Evolutionary conservation across 768 basidiomycete genomes (phyloP).

Genomic region (Pleurotus djamor): DNA sequence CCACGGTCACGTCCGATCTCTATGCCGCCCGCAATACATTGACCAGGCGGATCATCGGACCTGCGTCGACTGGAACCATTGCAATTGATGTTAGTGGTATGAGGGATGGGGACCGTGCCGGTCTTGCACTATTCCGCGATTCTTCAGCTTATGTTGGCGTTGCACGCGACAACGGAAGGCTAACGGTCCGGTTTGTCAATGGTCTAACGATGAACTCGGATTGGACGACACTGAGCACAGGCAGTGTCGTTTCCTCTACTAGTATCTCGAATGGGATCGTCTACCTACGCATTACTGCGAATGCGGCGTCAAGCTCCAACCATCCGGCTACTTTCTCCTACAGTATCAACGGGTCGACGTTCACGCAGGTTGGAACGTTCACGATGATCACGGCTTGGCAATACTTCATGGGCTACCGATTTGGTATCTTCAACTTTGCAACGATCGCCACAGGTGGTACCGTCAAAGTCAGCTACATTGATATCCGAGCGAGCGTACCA

Average conservation of each 20-base stretch:
- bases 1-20: conserved; percentile 14
- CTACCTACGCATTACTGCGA: conserved; percentile 12
- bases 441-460: conserved; percentile 12
- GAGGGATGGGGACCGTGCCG: conserved; percentile 14
- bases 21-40: conserved; percentile 17
- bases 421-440: conserved; percentile 15
- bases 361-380: conserved; percentile 12
- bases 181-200: conserved; percentile 11
- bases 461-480: conserved; percentile 3
- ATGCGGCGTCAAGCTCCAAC: conserved; percentile 8
- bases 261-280: conserved; percentile 8
- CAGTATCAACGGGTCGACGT: conserved; percentile 13
- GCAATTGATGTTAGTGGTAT: conserved; percentile 11
- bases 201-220: conserved; percentile 12
- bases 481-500: neutral
- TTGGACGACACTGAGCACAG: conserved; percentile 14
- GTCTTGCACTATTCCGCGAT: conserved; percentile 16
- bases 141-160: conserved; percentile 14
- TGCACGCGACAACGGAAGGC: conserved; percentile 7
- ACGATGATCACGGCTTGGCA: conserved; percentile 13
- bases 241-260: conserved; percentile 10
- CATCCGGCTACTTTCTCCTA: conserved; percentile 11
- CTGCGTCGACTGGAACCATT: conserved; percentile 14
- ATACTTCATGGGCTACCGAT: conserved; percentile 15
- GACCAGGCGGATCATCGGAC: conserved; percentile 14